These are phyloP conservation scores for Curvularia sp. DNA, from an alignment of 2,329 filamentous ascomycete species.

Conservation along the genomic window DNA sequence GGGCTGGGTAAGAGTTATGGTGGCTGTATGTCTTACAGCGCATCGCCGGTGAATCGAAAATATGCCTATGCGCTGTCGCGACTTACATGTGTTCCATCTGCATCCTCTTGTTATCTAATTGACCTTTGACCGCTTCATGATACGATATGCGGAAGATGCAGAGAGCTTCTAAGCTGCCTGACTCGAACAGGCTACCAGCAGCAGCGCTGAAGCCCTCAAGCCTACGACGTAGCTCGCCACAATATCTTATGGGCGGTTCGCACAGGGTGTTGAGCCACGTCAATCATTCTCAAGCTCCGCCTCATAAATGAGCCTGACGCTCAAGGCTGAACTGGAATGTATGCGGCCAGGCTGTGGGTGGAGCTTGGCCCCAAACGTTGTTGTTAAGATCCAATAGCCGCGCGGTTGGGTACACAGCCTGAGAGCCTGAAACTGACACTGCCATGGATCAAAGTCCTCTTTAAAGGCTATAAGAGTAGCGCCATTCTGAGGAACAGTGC, in stretches of 20 bases:
- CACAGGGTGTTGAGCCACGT: neutral
- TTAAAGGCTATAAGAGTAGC: neutral
- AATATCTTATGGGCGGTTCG: neutral
- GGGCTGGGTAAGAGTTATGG: neutral
- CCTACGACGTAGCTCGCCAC: neutral
- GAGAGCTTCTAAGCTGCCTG: neutral
- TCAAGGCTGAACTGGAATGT: neutral
- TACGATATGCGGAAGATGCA: neutral
- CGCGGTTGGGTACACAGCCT: conserved; percentile 1
- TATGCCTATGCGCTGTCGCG: neutral
- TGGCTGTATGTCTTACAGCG: neutral
- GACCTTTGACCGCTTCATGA: neutral
- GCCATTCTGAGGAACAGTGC: neutral
- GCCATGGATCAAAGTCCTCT: neutral
- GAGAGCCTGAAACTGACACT: neutral
- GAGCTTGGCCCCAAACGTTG: neutral
- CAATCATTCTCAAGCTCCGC: neutral
- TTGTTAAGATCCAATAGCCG: neutral
- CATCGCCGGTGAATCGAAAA: neutral
- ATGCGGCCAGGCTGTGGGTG: neutral
- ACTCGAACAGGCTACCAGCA: neutral
- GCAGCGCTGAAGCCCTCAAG: neutral
- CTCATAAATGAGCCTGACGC: neutral
- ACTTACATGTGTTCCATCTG: neutral
- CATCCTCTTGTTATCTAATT: neutral